A percentile compares a stretch with the other conserved stretches of the same genome.
phyloP scores from a whole-genome alignment of 2,329 filamentous ascomycete species.

The Huntiella moniliformis region DNA sequence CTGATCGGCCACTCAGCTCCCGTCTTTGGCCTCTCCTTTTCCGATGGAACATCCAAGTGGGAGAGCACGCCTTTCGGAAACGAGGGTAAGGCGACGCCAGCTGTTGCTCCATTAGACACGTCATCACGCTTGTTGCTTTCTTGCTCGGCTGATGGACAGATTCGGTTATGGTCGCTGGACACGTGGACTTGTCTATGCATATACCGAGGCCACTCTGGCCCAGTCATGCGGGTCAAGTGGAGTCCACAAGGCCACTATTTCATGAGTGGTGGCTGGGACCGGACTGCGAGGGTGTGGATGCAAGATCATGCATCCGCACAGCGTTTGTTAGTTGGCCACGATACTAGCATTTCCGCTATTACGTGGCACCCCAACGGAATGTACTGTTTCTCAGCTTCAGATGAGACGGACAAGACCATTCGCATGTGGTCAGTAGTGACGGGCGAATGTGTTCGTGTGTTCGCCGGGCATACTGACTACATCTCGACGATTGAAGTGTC shows the following conservation, averaged over 20 bases:
- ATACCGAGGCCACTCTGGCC: constrained; percentile 82
- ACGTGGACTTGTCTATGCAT: constrained; percentile 83
- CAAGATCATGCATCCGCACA: constrained; percentile 83
- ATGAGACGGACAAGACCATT: constrained; percentile 70
- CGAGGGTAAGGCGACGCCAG: constrained; percentile 22
- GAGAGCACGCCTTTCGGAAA: constrained; percentile 32
- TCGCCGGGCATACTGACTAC: constrained; percentile 77
- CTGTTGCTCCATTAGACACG: constrained; percentile 25
- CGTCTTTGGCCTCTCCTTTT: constrained; percentile 80
- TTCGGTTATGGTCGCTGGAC: constrained; percentile 85
- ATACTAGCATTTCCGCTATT: constrained; percentile 80
- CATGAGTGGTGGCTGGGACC: constrained; percentile 69
- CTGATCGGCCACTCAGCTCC: constrained; percentile 79
- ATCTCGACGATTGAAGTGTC: constrained; percentile 72
- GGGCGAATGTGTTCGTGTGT: constrained; percentile 73
- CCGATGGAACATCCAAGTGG: constrained; percentile 42
- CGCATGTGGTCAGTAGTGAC: constrained; percentile 94
- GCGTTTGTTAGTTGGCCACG: constrained; percentile 78
- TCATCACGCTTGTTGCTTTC: constrained; percentile 65
- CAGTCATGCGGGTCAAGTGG: constrained; percentile 77
- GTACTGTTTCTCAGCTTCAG: constrained; percentile 84
- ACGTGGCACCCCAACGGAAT: constrained; percentile 87
- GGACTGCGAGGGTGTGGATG: constrained; percentile 76
- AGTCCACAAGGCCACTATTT: constrained; percentile 94
- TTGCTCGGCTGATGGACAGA: constrained; percentile 66